Conservation (phyloP, 2,329 filamentous ascomycete genomes). For the Escovopsis sp. region DNA sequence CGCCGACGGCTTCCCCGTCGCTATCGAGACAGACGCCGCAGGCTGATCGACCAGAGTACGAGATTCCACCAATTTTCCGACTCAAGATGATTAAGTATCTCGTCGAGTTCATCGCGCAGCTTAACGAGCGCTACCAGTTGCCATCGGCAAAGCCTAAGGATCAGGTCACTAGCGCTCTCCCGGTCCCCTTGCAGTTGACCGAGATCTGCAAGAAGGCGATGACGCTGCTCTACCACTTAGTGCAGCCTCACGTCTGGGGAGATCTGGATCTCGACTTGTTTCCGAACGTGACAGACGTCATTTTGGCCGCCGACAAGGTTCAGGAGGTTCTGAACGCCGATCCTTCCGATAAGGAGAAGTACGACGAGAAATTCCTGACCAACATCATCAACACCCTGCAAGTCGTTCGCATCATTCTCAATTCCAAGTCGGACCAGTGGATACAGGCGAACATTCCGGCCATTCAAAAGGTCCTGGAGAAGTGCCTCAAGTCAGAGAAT, state of each 20-base stretch:
- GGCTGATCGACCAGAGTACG: constrained; percentile 47
- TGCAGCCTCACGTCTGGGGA: constrained; percentile 80
- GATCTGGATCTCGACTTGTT: constrained; percentile 87
- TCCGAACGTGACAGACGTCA: constrained; percentile 73
- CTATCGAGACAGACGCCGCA: constrained; percentile 24
- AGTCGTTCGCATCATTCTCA: constrained; percentile 76
- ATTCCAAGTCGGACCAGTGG: constrained; percentile 83
- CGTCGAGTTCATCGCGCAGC: constrained; percentile 82
- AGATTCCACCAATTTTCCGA: constrained; percentile 50
- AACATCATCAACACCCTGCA: constrained; percentile 89
- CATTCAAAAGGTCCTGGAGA: constrained; percentile 80
- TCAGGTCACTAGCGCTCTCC: constrained; percentile 24
- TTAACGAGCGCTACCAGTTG: constrained; percentile 71
- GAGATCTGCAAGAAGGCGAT: constrained; percentile 82
- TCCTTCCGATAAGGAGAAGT: constrained; percentile 50
- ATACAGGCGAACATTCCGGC: constrained; percentile 60
- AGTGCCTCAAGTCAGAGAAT: constrained; percentile 74
- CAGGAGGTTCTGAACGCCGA: constrained; percentile 41
- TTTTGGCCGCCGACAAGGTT: constrained; percentile 70
- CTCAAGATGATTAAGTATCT: constrained; percentile 86
- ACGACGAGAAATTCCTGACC: constrained; percentile 71
- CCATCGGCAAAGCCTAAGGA: constrained; percentile 55
- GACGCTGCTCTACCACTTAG: constrained; percentile 63
- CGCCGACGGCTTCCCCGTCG: constrained; percentile 38
- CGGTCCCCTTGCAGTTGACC: constrained; percentile 39